Base-by-base conservation (phyloP, 2,329 filamentous ascomycete species). In the Diaporthe australafricana region DNA sequence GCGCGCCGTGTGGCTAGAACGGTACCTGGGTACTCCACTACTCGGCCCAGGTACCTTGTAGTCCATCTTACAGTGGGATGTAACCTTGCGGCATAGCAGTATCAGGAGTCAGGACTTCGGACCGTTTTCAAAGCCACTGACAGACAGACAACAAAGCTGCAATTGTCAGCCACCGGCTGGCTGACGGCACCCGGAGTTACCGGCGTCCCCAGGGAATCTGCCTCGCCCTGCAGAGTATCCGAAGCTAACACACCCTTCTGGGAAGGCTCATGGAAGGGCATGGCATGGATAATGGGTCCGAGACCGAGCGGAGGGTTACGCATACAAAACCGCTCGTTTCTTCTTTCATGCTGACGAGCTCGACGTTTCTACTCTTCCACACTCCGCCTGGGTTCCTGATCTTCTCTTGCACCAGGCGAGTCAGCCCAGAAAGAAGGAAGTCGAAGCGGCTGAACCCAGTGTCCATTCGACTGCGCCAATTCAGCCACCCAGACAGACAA, bases 1-100 rank as follows among this genome's bases (percentile, higher is more conserved):
- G 40, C 45, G 56, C 70, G 57, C 25, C 22, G 42, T 72, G 67
- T 70, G 68, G 71, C 60, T 70, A 40, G 67, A 27, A 9, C 0
- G n/a, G 30, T 70, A 8, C 56, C n/a, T 60, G 45, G 52, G 38
- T 57, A 40, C 52, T 40, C 32, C 53, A 8, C 25, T 22, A 32
- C 5, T 35, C 32, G 32, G 32, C 32, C 32, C 32, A 35, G 32
- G 32, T 35, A 9, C 32, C 9, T 35, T 35, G 32, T 35, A 35
- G 32, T 9, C 32, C 38, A 47, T n/a, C 38, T 22, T 56, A 27
- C n/a, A 25, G 50, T 68, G 25, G 32, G 35, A 68, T 55, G 63
- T 55, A 50, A 65, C 60, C 27, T 8, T 63, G 27, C 20, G 42
- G 14, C 17, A 25, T 48, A 48, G 25, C 42, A 22, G 38, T 40